Base-by-base conservation (phyloP, 306 rosid species). In the Ormosia emarginata region DNA sequence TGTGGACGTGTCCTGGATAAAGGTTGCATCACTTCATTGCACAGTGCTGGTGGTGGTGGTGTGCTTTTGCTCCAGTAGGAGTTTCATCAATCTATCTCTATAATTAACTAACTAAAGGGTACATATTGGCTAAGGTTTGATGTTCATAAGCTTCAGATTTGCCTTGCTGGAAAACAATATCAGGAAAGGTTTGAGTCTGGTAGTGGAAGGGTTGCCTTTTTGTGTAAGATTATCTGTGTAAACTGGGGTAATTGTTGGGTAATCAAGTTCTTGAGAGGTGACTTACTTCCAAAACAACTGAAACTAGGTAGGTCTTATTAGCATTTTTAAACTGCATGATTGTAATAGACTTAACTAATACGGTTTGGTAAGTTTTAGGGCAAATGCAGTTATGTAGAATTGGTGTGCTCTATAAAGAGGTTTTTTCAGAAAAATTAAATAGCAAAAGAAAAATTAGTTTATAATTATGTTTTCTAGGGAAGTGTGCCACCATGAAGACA, bases 51-150 rank as follows among this genome's bases (percentile, higher is more conserved):
- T 66, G 81, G 52, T 56, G 57, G 11, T 69, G 72, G 78, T 66
- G 81, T 59, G 75, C 79, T 59, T 78, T 84, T 73, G 58, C 64
- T 76, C 67, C 58, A 61, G 3, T 61, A 33, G 79, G 41, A 79
- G 73, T 56, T 52, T 67, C 76, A 64, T 75, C 34, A 49, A 74
- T 71, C 84, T 74, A 74, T 67, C 53, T 77, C 56, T 78, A 57
- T 83, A 67, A 73, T 83, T 50, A 80, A 82, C 84, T 85, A 69
- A 82, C 86, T 64, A 43, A 53, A 24, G 79, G 81, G 85, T 74
- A 58, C 63, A 87, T 66, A 75, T 66, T 64, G 68, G 89, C 53
- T 80, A 87, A 49, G 82, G 81, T 80, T 81, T 47, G 66, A 43
- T 85, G 86, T 82, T 70, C 72, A 74, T 80, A 80, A 55, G 15